phyloP scores from a whole-genome alignment of 495 filamentous ascomycete genomes.

The Aspergillus heteromorphus region DNA sequence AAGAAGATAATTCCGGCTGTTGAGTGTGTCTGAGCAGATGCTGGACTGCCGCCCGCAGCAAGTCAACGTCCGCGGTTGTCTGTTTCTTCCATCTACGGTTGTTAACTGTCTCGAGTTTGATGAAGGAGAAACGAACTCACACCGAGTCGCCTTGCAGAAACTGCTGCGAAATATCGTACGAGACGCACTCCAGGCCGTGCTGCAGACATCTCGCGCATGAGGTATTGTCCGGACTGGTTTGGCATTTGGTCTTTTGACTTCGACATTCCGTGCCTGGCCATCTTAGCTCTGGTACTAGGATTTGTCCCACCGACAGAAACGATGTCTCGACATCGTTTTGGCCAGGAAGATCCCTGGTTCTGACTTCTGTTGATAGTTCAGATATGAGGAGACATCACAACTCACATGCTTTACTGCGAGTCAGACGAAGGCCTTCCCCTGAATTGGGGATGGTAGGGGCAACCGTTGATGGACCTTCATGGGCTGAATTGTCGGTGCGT shows the following conservation, averaged over 20 bases:
- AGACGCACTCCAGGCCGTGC: slow-evolving; percentile 1
- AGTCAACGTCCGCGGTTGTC: slow-evolving; percentile 1
- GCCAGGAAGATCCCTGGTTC: too few relatives aligned
- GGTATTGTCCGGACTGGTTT: background rate
- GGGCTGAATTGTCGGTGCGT: background rate
- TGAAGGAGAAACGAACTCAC: background rate
- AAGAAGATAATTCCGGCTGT: background rate
- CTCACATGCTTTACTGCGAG: background rate
- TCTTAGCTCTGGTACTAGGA: background rate
- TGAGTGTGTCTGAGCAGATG: slow-evolving; percentile 3
- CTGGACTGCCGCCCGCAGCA: slow-evolving; percentile 1
- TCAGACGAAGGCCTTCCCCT: background rate
- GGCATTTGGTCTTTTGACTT: slow-evolving; percentile 11
- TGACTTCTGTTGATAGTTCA: too few relatives aligned
- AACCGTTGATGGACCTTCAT: background rate
- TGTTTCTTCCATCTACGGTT: slow-evolving; percentile 3
- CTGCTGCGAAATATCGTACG: slow-evolving; percentile 7
- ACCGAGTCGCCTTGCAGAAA: slow-evolving; percentile 8
- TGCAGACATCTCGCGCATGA: slow-evolving; percentile 2
- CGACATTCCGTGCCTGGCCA: slow-evolving; percentile 6
- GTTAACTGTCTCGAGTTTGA: too few relatives aligned
- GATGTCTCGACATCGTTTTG: too few relatives aligned
- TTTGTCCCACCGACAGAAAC: too few relatives aligned
- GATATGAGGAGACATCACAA: background rate
- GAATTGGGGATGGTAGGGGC: too few relatives aligned